Base-by-base conservation (phyloP, 305 asterid genomes). In the Fraxinus platypoda region DNA sequence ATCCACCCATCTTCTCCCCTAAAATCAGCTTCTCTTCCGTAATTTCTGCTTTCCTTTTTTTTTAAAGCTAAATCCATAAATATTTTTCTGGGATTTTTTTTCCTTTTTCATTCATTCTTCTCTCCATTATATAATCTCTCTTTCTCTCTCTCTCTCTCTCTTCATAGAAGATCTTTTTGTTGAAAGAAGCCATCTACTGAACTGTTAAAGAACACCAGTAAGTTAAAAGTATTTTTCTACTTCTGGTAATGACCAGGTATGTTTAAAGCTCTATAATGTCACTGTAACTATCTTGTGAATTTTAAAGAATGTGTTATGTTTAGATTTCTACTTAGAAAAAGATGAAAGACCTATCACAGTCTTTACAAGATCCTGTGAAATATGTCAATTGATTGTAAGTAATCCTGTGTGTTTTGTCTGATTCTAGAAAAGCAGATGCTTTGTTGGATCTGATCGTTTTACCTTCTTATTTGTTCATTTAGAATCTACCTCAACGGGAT, bases 21-120 rank as follows among this genome's bases (percentile, higher is more conserved):
- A 13, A 80, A 37, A 33, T 7, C 71, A 19, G 66, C 74, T 82
- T 35, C 74, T 79, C 84, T 83, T 84, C 83, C 86, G 84, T 78
- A 75, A 73, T 81, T 85, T 82, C 52, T 75, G 81, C 82, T 17
- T 78, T 43, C 26, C 21, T 57, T 38, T 35, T 34, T 79, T 35
- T 12, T 7, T 4, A 0, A 17, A 17, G 26, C 31, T 19, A 7
- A n/a, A 6, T n/a, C 3, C 13, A 19, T 21, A 59, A 19, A 19
- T 59, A 59, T 59, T 23, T 26, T 46, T 54, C 6, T 19, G 19
- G 26, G 15, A 0, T 62, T 13, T 1, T 31, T 38, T 2, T 4
- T n/a, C 30, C 2, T 34, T 21, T 26, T 52, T 0, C 2, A 31
- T 70, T 35, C 9, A 31, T 37, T 38, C 15, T 8, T 37, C 21